Percentiles rank a stretch among this genome's conserved stretches.
Evolutionary conservation across 441 rosid genomes (phyloP).

Genomic region (Flueggea neowawraea): DNA sequence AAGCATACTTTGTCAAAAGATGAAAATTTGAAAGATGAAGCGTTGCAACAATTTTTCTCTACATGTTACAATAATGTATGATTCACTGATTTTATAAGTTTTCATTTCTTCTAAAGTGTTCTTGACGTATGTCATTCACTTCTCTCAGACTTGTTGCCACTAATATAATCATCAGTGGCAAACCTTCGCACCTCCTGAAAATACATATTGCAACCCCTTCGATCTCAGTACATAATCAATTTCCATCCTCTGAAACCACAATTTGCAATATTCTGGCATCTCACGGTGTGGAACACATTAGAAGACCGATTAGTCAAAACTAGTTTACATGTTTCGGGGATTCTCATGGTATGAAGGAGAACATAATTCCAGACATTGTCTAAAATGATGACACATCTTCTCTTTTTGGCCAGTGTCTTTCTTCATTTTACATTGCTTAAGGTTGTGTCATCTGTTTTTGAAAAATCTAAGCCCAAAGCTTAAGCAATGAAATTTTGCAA

Average conservation of each 20-base stretch:
- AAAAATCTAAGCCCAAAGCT: too few species aligned
- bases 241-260: background rate
- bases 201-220: background rate
- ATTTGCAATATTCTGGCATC: background rate
- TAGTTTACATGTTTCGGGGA: constrained; percentile 2
- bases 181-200: constrained; percentile 4
- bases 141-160: constrained; percentile 17
- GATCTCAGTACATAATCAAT: background rate
- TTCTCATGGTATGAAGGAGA: background rate
- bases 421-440: constrained; percentile 1
- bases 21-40: background rate
- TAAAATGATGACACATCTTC: constrained; percentile 10
- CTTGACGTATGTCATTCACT: background rate
- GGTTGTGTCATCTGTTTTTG: background rate
- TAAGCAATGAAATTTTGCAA: too few species aligned
- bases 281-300: background rate
- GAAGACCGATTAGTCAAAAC: constrained; percentile 15
- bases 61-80: constrained; percentile 6
- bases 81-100: background rate
- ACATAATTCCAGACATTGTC: constrained; percentile 21
- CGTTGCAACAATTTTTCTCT: constrained; percentile 5
- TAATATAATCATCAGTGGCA: background rate
- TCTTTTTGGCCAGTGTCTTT: background rate
- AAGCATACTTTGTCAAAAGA: background rate
- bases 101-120: constrained; percentile 6